Base-by-base conservation (phyloP, 345 rosid species). In the Citrus maxima region DNA sequence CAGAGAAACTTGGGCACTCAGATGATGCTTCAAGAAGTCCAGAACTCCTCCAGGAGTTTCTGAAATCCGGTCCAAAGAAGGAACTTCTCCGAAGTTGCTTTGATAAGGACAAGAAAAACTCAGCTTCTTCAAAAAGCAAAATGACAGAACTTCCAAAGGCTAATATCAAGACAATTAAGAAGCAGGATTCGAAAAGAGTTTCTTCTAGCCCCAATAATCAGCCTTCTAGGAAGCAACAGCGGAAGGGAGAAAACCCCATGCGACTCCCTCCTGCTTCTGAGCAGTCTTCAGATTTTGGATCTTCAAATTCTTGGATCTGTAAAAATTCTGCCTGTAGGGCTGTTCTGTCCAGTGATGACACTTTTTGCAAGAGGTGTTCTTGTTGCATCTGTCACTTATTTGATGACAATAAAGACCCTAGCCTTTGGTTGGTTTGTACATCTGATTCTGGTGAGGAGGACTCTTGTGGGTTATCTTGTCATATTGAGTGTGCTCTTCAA, bases 331-430 rank as follows among this genome's bases (percentile, higher is more conserved):
- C 93, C 12, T 92, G 96, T 74, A 84, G 91, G 72, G 96, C 93
- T 62, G 70, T 82, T 63, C 81, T 90, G 19, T 86, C 93, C 71
- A 78, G 83, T 40, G 93, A 88, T 46, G 97, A 92, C 78, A 84
- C 93, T 49, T 97, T 94, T 79, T 97, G 99, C 90, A 92, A 82
- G 86, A 93, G 99, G 81, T 97, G 99, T 78, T 97, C 99, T 74
- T 97, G 99, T 82, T 94, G 97, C 58, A 90, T 97, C 42, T 97
- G 99, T 76, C 98, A 94, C 84, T 66, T 79, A 51, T 97, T 91
- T 80, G 99, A 97, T 83, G 98, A 93, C 77, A 97, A 94, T 79
- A 92, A 90, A 85, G 96, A 92, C 79, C 92, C 93, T 21, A 92
- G 93, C 84, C 91, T 90, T 59, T 92, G 96, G 96, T 86, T 92